A percentile compares a stretch with the other conserved stretches of the same genome.
Evolutionary conservation across 2,329 filamentous ascomycete species (phyloP).

Genomic region (Diaporthe capsici): DNA sequence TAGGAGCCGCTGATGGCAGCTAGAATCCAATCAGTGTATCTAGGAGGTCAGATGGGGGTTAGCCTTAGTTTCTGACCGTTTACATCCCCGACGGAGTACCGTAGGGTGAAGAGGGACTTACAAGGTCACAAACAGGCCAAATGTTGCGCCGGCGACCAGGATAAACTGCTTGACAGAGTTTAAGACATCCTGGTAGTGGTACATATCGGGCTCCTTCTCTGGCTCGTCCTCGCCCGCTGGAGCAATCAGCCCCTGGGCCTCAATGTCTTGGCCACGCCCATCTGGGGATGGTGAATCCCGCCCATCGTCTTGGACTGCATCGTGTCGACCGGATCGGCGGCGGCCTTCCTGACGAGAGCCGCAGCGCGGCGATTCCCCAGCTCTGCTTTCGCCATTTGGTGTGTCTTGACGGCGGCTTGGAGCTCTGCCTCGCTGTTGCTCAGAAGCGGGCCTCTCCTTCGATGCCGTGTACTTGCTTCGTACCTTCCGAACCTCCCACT

Average conservation of each 20-base stretch:
- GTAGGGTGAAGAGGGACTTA: not conserved
- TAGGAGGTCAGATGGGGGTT: not conserved
- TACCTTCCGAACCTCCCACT: not conserved
- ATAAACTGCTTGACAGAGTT: not conserved
- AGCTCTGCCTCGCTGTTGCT: not conserved
- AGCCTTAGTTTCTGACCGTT: not conserved
- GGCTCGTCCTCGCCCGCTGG: not conserved
- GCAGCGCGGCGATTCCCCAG: too few relatives aligned
- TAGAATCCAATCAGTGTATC: constrained; percentile 12
- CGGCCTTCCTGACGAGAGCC: not conserved
- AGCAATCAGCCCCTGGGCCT: not conserved
- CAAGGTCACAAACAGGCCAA: not conserved
- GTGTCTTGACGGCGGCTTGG: not conserved
- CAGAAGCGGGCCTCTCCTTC: not conserved
- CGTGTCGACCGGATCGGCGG: not conserved
- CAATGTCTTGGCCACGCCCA: not conserved
- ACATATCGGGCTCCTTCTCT: not conserved
- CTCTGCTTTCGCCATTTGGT: not conserved
- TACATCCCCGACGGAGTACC: too few relatives aligned
- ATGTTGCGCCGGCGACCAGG: not conserved
- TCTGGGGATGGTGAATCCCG: not conserved
- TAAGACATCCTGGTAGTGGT: not conserved
- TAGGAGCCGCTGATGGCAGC: not conserved
- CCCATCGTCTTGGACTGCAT: not conserved
- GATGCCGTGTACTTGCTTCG: too few relatives aligned